These are phyloP conservation scores for Ogataea kodamae DNA, from an alignment of 805 yeast species.

Conservation along the genomic window DNA sequence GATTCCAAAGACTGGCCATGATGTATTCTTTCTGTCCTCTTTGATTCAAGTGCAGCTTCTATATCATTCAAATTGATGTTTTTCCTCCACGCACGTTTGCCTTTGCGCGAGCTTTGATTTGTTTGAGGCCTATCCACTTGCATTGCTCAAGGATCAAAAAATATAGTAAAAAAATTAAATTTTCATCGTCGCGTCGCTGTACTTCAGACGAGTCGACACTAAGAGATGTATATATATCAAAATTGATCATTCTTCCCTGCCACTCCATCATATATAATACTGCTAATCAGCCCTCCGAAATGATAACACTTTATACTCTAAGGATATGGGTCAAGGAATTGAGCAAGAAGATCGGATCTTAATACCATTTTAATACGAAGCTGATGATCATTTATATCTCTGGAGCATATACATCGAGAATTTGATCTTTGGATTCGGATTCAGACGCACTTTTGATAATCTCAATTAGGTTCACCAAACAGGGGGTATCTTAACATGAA, in stretches of 20 bases:
- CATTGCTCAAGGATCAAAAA: slow-evolving; percentile 9
- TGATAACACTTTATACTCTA: too few species aligned
- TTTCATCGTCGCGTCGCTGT: slow-evolving; percentile 5
- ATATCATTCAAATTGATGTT: slow-evolving; percentile 84
- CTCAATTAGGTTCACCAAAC: slow-evolving; percentile 71
- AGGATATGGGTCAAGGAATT: slow-evolving; percentile 40
- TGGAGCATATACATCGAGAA: slow-evolving; percentile 54
- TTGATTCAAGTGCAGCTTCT: slow-evolving; percentile 63
- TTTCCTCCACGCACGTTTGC: slow-evolving; percentile 89
- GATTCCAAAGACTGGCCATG: slow-evolving; percentile 42
- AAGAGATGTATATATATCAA: slow-evolving; percentile 4
- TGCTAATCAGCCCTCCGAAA: too few species aligned
- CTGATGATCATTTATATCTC: slow-evolving; percentile 62
- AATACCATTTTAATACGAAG: slow-evolving; percentile 65
- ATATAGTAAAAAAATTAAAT: slow-evolving; percentile 7
- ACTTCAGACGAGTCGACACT: neutral
- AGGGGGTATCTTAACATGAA: slow-evolving; percentile 48
- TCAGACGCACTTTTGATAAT: slow-evolving; percentile 22
- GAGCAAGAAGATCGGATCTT: slow-evolving; percentile 57
- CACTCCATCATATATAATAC: slow-evolving; percentile 34
- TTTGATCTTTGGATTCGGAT: slow-evolving; percentile 33
- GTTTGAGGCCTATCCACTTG: slow-evolving; percentile 34
- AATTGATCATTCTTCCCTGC: slow-evolving; percentile 49
- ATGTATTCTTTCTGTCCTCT: slow-evolving; percentile 56
- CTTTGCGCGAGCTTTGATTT: slow-evolving; percentile 81